Conservation (phyloP, 805 yeast species). For the Yarrowia keelungensis region DNA sequence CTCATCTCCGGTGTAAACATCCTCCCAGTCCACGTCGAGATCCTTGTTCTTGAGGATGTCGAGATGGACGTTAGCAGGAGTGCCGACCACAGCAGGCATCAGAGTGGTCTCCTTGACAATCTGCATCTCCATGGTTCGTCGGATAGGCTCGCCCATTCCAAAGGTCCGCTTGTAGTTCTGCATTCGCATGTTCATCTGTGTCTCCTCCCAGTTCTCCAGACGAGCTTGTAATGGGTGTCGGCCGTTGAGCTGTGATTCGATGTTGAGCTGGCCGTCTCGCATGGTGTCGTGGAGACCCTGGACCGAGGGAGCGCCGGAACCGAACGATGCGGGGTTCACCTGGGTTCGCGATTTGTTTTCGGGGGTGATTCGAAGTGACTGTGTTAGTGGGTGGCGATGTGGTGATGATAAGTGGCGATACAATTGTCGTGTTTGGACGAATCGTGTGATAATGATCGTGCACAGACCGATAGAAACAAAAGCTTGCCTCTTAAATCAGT, state of each 20-base stretch:
- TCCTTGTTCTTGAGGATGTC: constrained; percentile 85
- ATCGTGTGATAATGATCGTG: too few species aligned
- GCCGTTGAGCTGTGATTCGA: constrained; percentile 54
- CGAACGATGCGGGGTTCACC: constrained; percentile 34
- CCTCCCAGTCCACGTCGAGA: constrained; percentile 88
- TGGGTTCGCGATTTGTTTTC: constrained; percentile 20
- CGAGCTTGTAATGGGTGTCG: constrained; percentile 84
- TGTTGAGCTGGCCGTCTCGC: constrained; percentile 64
- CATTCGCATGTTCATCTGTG: constrained; percentile 71
- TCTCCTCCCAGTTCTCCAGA: constrained; percentile 77
- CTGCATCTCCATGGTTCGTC: constrained; percentile 85
- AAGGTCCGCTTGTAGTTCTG: constrained; percentile 82
- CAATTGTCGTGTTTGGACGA: background rate
- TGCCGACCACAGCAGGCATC: constrained; percentile 69
- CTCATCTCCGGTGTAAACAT: constrained; percentile 63
- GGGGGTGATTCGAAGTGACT: constrained; percentile 36
- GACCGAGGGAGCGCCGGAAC: constrained; percentile 58
- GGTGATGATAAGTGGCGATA: background rate
- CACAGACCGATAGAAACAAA: too few species aligned
- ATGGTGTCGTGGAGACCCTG: constrained; percentile 66
- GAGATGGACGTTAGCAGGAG: constrained; percentile 64
- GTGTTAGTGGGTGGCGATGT: constrained; percentile 19
- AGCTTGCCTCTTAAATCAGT: background rate
- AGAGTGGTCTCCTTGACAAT: constrained; percentile 74
- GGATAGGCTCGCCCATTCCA: constrained; percentile 94